Evolutionary conservation across 768 basidiomycete genomes (phyloP), one percentile per base, ranked within the genome.

Genomic region (Mycena rebaudengoi): DNA sequence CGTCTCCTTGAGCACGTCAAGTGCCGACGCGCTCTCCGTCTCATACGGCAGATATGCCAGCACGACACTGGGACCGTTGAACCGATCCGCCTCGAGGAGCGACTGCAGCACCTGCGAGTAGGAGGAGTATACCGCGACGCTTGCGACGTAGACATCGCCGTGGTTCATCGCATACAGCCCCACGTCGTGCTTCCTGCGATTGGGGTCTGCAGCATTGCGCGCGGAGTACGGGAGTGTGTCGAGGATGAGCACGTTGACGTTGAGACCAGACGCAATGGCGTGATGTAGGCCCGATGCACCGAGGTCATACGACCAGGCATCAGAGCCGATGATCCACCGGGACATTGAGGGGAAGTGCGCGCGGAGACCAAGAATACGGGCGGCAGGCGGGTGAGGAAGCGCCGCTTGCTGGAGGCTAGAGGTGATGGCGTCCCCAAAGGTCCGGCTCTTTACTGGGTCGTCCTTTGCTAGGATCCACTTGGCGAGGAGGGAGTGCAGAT

Each of bases 111-210:
- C 95, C 71, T 98, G 97, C 0, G 91, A 85, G 75, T 99, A 99
- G 18, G 96, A 97, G 26, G 95, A 94, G 79, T 97, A 99, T 62
- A 98, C 90, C 5, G 98, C 98, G 33, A 97, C 86, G 71, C 94
- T 95, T 10, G 96, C 96, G 57, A 98, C 98, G 74, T 93, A 99
- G 62, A 96, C 95, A 73, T 96, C 92, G 12, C 97, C 97, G 75
- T 98, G 92, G 80, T 98, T 99, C 92, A 99, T 96, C 25, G 97
- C 98, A 72, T 99, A 99, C 50, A 99, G 82, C 3, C 97, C 98
- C 51, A 96, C 92, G 76, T 99, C 98, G 72, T 95, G 96, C 80
- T 98, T 98, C 59, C 95, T 85, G 62, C 94, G 88, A 64, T 85
- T 83, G 11, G 87, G 89, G 68, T 91, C 92, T 6, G 79, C 82